Evolutionary conservation across 2,329 filamentous ascomycete species (phyloP).

Genomic region (Microdochium bolleyi): DNA sequence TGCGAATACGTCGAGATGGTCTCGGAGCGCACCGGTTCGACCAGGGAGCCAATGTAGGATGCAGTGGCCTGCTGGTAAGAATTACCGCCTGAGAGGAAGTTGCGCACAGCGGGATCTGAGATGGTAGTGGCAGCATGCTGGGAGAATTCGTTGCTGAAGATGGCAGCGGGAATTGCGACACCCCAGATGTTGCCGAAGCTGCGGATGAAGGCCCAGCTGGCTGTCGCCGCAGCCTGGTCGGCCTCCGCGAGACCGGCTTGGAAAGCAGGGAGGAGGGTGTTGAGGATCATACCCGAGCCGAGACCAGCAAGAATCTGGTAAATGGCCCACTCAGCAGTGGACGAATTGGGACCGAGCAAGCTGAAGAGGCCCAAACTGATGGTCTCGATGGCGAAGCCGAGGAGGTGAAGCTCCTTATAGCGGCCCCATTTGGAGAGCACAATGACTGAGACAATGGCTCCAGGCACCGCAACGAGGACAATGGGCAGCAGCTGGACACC

Average conservation of each 20-base stretch:
- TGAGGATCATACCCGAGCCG: constrained; percentile 24
- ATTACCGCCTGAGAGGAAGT: constrained; percentile 6
- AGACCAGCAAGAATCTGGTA: constrained; percentile 24
- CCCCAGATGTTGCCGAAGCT: constrained; percentile 31
- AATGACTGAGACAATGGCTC: too few species aligned
- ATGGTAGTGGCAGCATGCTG: constrained; percentile 3
- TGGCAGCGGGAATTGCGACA: constrained; percentile 26
- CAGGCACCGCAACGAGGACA: neutral
- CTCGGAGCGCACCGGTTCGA: constrained; percentile 8
- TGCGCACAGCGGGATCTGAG: constrained; percentile 4
- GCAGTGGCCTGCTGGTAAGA: constrained; percentile 11
- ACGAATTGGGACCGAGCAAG: constrained; percentile 9
- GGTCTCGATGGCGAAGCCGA: too few species aligned
- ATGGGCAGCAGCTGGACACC: constrained; percentile 34
- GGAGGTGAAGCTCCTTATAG: too few species aligned
- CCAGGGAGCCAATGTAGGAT: constrained; percentile 8
- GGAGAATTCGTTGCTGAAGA: constrained; percentile 6
- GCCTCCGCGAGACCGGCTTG: constrained; percentile 21
- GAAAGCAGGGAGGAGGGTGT: constrained; percentile 28
- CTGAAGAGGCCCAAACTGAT: neutral
- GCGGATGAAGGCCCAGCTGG: constrained; percentile 29
- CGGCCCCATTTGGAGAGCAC: too few species aligned
- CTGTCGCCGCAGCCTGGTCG: constrained; percentile 20
- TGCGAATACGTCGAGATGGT: constrained; percentile 23
- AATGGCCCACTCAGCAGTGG: constrained; percentile 23